Evolutionary conservation across 2,329 filamentous ascomycete species (phyloP).

Genomic region (Clonostachys rhizophaga): DNA sequence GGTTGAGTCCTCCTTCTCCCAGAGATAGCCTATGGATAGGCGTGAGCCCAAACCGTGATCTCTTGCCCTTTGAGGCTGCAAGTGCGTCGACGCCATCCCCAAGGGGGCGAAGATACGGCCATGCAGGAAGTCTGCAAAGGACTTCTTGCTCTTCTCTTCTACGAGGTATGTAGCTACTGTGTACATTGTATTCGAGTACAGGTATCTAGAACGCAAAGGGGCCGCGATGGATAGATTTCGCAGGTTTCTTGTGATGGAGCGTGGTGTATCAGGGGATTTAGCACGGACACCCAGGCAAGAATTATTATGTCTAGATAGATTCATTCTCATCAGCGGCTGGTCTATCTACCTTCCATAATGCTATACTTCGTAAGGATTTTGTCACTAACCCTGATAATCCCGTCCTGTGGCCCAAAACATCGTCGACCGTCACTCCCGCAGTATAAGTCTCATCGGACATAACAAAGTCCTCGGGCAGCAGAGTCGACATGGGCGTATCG

Average conservation of each 20-base stretch:
- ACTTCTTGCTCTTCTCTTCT: conserved; percentile 7
- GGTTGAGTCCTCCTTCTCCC: conserved; percentile 5
- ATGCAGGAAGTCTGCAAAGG: conserved; percentile 13
- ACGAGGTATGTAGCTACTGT: conserved; percentile 15
- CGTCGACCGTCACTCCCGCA: too few species aligned
- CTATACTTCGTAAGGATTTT: too few species aligned
- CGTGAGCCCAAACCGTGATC: conserved; percentile 9
- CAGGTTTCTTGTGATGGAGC: conserved; percentile 16
- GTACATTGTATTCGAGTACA: conserved; percentile 21
- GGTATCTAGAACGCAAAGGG: conserved; percentile 12
- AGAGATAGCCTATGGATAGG: conserved; percentile 10
- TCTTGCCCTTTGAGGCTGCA: conserved; percentile 10
- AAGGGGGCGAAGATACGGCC: conserved; percentile 14
- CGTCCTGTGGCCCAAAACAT: too few species aligned
- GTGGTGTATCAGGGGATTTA: conserved; percentile 1
- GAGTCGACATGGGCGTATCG: too few species aligned
- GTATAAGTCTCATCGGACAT: too few species aligned
- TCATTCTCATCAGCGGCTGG: too few species aligned
- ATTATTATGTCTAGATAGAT: too few species aligned
- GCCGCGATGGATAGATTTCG: conserved; percentile 14
- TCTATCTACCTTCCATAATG: too few species aligned
- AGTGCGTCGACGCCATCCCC: conserved; percentile 14
- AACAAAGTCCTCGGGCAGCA: too few species aligned
- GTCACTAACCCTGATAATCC: too few species aligned
- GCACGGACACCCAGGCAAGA: not conserved